A percentile compares a stretch with the other conserved stretches of the same genome.
Conservation (phyloP, 768 basidiomycete genomes). For the Albatrellus ellisii region DNA sequence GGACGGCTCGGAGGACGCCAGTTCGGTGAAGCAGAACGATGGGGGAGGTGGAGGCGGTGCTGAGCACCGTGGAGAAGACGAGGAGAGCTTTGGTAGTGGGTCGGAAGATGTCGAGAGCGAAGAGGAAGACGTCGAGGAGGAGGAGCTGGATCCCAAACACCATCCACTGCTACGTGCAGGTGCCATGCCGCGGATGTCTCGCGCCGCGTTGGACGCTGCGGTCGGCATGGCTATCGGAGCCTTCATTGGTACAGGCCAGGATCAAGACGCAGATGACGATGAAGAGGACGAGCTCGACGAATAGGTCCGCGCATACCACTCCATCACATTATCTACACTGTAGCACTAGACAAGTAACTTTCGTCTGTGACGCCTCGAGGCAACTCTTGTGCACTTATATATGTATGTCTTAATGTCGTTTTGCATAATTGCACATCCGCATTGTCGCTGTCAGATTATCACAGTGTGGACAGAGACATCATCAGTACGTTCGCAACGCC, state of each 20-base stretch:
- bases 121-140: constrained; percentile 27
- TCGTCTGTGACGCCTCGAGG: no score
- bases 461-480: no score
- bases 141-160: constrained; percentile 35
- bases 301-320: background rate
- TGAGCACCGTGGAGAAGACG: constrained; percentile 3
- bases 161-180: constrained; percentile 24
- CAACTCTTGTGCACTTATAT: no score
- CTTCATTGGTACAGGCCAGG: constrained; percentile 2
- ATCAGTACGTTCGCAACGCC: no score
- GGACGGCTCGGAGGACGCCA: constrained; percentile 7
- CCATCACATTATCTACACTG: no score
- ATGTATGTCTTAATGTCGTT: no score
- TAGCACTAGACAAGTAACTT: no score
- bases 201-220: constrained; percentile 10
- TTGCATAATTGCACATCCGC: no score
- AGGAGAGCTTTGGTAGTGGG: constrained; percentile 11
- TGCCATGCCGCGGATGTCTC: constrained; percentile 10
- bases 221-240: constrained; percentile 10
- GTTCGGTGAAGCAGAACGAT: no score
- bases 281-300: constrained; percentile 14
- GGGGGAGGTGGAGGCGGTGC: no score
- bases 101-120: constrained; percentile 19
- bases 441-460: no score
- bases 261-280: constrained; percentile 1